Conservation (phyloP, 495 filamentous ascomycete species). For the Gamarada debralockiae region DNA sequence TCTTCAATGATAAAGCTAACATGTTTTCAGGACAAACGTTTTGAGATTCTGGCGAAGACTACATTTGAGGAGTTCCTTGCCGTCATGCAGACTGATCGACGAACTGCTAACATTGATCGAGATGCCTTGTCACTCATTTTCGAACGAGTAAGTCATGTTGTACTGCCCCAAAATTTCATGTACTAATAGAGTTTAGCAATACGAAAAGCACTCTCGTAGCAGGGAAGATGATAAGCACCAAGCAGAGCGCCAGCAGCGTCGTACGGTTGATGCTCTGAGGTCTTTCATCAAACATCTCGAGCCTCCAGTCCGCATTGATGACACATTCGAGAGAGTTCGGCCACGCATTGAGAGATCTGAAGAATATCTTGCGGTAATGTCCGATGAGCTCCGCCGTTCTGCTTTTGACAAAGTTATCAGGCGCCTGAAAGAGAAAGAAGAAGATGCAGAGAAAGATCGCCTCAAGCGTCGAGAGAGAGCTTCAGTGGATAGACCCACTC, state of each 20-base stretch:
- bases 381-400: constrained; percentile 73
- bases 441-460: constrained; percentile 75
- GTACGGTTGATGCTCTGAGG: constrained; percentile 78
- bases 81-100: constrained; percentile 74
- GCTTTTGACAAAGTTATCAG: constrained; percentile 94
- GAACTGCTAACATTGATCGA: constrained; percentile 76
- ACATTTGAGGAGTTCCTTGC: constrained; percentile 80
- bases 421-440: constrained; percentile 85
- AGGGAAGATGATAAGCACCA: constrained; percentile 81
- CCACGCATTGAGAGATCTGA: constrained; percentile 72
- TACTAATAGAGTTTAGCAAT: constrained; percentile 46
- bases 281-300: constrained; percentile 88
- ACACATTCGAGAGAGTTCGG: constrained; percentile 84
- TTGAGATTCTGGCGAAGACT: constrained; percentile 82
- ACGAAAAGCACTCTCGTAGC: constrained; percentile 69
- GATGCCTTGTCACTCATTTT: constrained; percentile 77
- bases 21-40: constrained; percentile 70
- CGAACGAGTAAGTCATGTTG: constrained; percentile 50
- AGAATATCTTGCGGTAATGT: constrained; percentile 77
- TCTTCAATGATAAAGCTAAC: constrained; percentile 17
- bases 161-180: constrained; percentile 18
- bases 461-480: constrained; percentile 59
- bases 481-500: constrained; percentile 53
- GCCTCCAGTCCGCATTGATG: constrained; percentile 69
- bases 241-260: constrained; percentile 80